Percentiles rank a stretch among this genome's conserved stretches.
Conservation (phyloP, 2,329 filamentous ascomycete species). For the Aspergillus tanneri region DNA sequence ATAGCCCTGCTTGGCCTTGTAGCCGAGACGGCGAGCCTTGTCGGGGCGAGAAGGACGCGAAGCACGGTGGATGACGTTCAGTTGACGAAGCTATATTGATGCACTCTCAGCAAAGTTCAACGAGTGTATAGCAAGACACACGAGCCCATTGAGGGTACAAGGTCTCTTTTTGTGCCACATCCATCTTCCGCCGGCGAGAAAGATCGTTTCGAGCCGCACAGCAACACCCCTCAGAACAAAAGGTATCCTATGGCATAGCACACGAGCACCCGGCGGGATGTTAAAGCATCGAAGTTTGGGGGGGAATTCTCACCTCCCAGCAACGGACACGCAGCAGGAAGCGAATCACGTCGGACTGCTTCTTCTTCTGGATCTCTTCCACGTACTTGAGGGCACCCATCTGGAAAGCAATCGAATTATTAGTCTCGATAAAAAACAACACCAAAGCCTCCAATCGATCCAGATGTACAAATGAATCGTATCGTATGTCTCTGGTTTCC, state of each 20-base stretch:
- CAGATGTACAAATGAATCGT: no score
- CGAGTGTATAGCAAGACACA: conserved; percentile 89
- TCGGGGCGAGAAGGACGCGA: conserved; percentile 97
- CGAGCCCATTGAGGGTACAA: conserved; percentile 24
- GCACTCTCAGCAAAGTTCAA: conserved; percentile 99
- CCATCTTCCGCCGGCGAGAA: conserved; percentile 35
- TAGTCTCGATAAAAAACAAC: conserved; percentile 8
- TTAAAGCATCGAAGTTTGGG: conserved; percentile 37
- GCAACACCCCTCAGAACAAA: conserved; percentile 30
- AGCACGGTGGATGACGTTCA: conserved; percentile 99
- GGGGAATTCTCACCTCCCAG: conserved; percentile 76
- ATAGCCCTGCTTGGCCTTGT: conserved; percentile 99
- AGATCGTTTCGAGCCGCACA: conserved; percentile 30
- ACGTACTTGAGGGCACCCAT: conserved; percentile 99
- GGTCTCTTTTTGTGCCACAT: conserved; percentile 44
- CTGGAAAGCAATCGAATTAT: conserved; percentile 44
- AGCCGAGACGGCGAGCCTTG: conserved; percentile 99
- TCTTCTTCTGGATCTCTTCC: conserved; percentile 99
- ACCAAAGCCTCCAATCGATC: no score
- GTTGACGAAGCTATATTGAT: conserved; percentile 99
- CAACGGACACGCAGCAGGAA: conserved; percentile 99
- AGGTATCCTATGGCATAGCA: conserved; percentile 36
- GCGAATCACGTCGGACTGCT: conserved; percentile 99
- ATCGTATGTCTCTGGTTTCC: no score
- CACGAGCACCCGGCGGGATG: conserved; percentile 39